Base-by-base conservation (phyloP, 192 early-diverging fungal species). In the Backusella westeae region DNA sequence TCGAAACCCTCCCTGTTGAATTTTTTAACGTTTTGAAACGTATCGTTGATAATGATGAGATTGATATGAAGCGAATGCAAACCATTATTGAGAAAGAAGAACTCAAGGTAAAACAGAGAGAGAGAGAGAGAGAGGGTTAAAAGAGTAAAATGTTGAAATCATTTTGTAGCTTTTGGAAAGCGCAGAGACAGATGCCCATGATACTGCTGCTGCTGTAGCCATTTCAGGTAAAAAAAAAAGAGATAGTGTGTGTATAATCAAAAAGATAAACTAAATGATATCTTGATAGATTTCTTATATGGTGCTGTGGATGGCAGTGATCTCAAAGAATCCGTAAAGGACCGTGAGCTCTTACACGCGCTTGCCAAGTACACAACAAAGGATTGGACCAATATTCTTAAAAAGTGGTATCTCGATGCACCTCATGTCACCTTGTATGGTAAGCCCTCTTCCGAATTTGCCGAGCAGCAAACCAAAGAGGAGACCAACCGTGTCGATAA, bases 41-140 rank as follows among this genome's bases (percentile, higher is more conserved):
- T 39, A 41, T 84, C 44, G 80, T 90, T 32, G 82, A 75, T 23
- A 78, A 76, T 14, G 79, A 90, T 23, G 89, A 87, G 10, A 83
- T 90, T 73, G 89, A 90, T 79, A 88, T 90, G 87, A 73, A 85
- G 9, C 80, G 89, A 23, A 88, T 90, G 81, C 75, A 72, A 29
- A 83, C 78, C 17, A 81, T 90, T 21, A 85, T 90, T 74, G 82
- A 86, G 14, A 81, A 86, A 41, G 83, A 86, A 71, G 83, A 82
- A 65, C 77, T 87, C 32, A 88, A 87, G 73, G 82, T 89, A 67
- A 73, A 63, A 67, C 0, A 32, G 35, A 17, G n/a, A n/a, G 49
- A 53, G 4, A n/a, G 19, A n/a, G 46, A 35, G 14, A 35, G 42
- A 34, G 46, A 26, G 19, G 19, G 1, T n/a, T n/a, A n/a, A n/a